These are phyloP conservation scores for Sphaerobolus stellatus DNA, from an alignment of 1,284 basidiomycete genomes.

Conservation along the genomic window DNA sequence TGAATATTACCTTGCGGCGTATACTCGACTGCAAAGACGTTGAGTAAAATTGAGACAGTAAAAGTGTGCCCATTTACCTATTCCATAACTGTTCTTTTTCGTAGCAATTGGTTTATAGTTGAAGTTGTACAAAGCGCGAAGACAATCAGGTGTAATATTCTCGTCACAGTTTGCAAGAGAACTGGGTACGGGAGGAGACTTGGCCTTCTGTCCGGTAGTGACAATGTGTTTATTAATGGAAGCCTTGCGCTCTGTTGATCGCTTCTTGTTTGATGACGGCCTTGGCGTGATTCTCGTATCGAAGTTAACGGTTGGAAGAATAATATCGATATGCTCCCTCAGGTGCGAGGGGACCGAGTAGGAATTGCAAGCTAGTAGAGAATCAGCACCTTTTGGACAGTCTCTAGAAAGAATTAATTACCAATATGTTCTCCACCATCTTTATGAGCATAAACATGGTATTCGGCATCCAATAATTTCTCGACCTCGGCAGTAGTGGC, in stretches of 20 bases:
- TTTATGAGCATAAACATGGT: slow-evolving; percentile 38
- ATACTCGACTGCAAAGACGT: slow-evolving; percentile 41
- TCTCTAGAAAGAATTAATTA: slow-evolving; percentile 35
- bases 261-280: background rate
- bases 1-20: slow-evolving; percentile 41
- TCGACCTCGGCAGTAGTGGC: slow-evolving; percentile 42
- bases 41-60: background rate
- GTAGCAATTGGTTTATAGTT: slow-evolving; percentile 39
- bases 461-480: slow-evolving; percentile 36
- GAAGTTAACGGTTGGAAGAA: slow-evolving; percentile 51
- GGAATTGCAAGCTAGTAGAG: slow-evolving; percentile 36
- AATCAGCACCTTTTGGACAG: background rate
- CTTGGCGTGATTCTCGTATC: slow-evolving; percentile 13
- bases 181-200: background rate
- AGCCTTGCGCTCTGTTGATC: background rate
- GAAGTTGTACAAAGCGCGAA: slow-evolving; percentile 48
- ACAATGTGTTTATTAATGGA: background rate
- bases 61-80: slow-evolving; percentile 35
- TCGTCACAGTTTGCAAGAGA: slow-evolving; percentile 37
- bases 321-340: slow-evolving; percentile 45
- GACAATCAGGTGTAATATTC: slow-evolving; percentile 45
- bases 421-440: slow-evolving; percentile 41
- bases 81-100: slow-evolving; percentile 48
- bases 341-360: slow-evolving; percentile 48
- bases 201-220: background rate